Evolutionary conservation across 345 rosid genomes (phyloP), one percentile per base, ranked within the genome.

Genomic region (Populus alba): DNA sequence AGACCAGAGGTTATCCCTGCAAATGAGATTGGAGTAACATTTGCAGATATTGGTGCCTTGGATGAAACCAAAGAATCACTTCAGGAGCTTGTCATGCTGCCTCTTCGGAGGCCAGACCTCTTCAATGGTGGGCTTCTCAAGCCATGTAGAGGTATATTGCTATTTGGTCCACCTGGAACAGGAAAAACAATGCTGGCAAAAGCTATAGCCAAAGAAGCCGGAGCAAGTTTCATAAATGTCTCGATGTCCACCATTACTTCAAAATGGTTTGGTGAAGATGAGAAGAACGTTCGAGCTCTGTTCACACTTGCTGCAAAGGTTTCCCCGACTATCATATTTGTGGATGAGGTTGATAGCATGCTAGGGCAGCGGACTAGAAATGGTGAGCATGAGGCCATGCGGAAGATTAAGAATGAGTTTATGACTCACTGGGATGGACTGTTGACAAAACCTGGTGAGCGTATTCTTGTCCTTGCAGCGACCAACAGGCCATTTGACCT

Each of bases 181-280:
- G 99, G 99, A 59, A 97, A 97, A 87, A 97, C 98, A 84, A 97
- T 97, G 99, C 90, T 97, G 73, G 99, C 99, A 7, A 94, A 94
- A 86, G 99, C 99, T 73, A 92, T 94, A 68, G 99, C 99, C 9
- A 94, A 94, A 76, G 99, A 97, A 90, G 98, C 99, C 22, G 97
- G 98, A 79, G 98, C 99, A 68, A 97, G 98, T 83, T 97, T 97
- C 90, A 97, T 97, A 81, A 97, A 97, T 74, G 98, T 97, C 18
- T 96, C 98, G 22, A 92, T 96, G 98, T 96, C 99, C 80, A 96
- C 98, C 84, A 92, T 96, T 77, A 97, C 99, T 33, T 94, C 98
- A 0, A 97, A 97, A 89, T 97, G 99, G 99, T 97, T 94, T 70
- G 98, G 99, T 47, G 99, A 97, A 86, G 99, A 97, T 75, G 99